Percentiles rank a stretch among this genome's conserved stretches.
These are phyloP conservation scores for Entomortierella chlamydospora DNA, from an alignment of 192 early-diverging fungal genomes.

Conservation along the genomic window DNA sequence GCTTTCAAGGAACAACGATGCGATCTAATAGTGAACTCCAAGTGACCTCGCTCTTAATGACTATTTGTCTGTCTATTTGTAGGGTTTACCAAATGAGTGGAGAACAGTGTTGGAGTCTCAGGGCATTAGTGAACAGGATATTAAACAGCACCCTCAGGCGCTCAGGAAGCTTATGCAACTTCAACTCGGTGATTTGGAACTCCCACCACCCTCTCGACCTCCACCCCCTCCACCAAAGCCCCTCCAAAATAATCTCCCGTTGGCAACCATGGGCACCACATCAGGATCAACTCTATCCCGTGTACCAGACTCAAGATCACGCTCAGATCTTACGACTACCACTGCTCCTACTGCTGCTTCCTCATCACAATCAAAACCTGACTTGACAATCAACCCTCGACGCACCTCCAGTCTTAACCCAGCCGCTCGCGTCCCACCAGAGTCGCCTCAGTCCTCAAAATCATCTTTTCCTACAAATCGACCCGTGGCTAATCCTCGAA, in stretches of 20 bases:
- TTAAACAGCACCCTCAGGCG: constrained; percentile 59
- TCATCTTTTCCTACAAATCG: background rate
- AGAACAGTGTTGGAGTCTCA: constrained; percentile 54
- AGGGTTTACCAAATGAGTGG: constrained; percentile 65
- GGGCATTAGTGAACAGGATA: constrained; percentile 60
- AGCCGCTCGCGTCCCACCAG: constrained; percentile 20
- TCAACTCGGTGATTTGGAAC: constrained; percentile 56
- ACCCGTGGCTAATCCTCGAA: constrained; percentile 16
- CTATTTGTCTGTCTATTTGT: background rate
- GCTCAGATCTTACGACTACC: background rate
- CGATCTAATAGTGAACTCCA: too few species aligned
- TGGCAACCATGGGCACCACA: background rate
- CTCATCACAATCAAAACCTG: constrained; percentile 1
- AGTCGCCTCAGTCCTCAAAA: constrained; percentile 19
- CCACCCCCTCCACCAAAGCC: constrained; percentile 37
- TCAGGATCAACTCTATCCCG: constrained; percentile 14
- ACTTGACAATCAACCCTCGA: constrained; percentile 21
- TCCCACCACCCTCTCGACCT: constrained; percentile 46
- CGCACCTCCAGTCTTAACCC: constrained; percentile 47
- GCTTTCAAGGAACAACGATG: too few species aligned
- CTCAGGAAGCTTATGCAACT: constrained; percentile 62
- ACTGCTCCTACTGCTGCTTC: constrained; percentile 7
- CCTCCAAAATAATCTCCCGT: constrained; percentile 21
- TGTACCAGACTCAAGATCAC: constrained; percentile 10
- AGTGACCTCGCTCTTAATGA: too few species aligned